phyloP scores from a whole-genome alignment of 371 early-diverging fungal species.

The Rhizopus delemar region DNA sequence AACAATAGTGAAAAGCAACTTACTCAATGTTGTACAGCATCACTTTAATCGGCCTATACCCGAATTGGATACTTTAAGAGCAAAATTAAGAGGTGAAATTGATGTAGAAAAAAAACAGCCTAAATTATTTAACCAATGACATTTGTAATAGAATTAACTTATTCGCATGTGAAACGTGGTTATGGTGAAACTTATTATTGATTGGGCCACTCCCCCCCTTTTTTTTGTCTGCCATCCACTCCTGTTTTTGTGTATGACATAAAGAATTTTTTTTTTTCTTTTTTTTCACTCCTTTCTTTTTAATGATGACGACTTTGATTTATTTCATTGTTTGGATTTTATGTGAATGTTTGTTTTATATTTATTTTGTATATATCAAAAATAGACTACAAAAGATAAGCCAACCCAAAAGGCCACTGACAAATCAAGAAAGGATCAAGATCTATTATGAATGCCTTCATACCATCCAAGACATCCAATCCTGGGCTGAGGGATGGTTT shows the following conservation, averaged over 20 bases:
- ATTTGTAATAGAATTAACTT: conserved; percentile 25
- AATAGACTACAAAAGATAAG: conserved; percentile 32
- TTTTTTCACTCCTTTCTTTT: conserved; percentile 9
- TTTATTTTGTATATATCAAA: conserved; percentile 35
- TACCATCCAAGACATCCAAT: conserved; percentile 34
- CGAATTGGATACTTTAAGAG: conserved; percentile 60
- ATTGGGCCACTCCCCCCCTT: neutral
- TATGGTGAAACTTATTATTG: conserved; percentile 15
- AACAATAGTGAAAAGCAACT: no score
- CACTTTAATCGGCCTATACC: conserved; percentile 69
- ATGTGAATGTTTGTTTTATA: conserved; percentile 45
- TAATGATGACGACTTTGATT: conserved; percentile 1
- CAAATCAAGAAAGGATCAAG: conserved; percentile 29
- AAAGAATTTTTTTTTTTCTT: conserved; percentile 9
- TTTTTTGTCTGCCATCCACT: neutral
- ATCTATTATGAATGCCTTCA: conserved; percentile 50
- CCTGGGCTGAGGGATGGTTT: conserved; percentile 59
- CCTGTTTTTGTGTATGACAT: conserved; percentile 13
- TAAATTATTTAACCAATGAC: neutral
- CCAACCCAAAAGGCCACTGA: conserved; percentile 18
- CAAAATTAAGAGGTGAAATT: conserved; percentile 55
- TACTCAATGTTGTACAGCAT: conserved; percentile 31
- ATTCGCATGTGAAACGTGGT: conserved; percentile 16
- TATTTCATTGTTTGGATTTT: conserved; percentile 34
- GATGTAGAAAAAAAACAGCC: neutral